Evolutionary conservation across 192 early-diverging fungal genomes (phyloP), one percentile per base, ranked within the genome.

Genomic region (Umbelopsis ramanniana): DNA sequence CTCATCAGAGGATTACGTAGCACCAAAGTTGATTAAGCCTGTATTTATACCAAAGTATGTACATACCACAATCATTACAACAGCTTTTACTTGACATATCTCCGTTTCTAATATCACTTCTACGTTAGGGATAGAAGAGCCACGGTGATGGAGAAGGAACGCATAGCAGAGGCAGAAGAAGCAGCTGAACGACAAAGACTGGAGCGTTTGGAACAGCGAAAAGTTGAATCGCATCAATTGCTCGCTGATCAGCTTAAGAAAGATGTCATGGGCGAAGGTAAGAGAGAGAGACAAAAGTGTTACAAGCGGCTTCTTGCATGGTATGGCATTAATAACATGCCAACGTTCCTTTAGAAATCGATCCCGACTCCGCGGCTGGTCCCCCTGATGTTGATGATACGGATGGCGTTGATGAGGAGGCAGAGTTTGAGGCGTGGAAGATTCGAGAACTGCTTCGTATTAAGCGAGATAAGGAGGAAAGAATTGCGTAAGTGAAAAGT

Each of bases 371-470:
- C 17, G 35, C 45, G 12, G 45, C 52, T 60, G 71, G 71, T 14
- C 71, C 71, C 23, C 71, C 71, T 15, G 88, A 89, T 26, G 88
- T 96, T 0, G 96, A 97, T 79, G 97, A 99, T 84, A 95, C 94
- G 0, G 97, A 99, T 81, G 93, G 89, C 21, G 29, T 94, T 6
- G 91, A 98, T 74, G 90, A 93, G 66, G 90, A 92, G 23, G 94
- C 89, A 7, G 97, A 99, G 79, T 94, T 89, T 82, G 91, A 90
- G 46, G 88, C 89, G 0, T 99, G 97, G 97, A 94, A 92, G 73
- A 80, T 95, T 24, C 91, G 97, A 43, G 96, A 99, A 78, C 76
- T 97, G 53, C 84, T 78, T 54, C 87, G 97, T 60, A 91, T 98
- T 72, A 94, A 96, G 66, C 89, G 96, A 33, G 95, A 98, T 77